These are phyloP conservation scores for Penicillium canariense DNA, from an alignment of 495 filamentous ascomycete genomes.

Conservation along the genomic window DNA sequence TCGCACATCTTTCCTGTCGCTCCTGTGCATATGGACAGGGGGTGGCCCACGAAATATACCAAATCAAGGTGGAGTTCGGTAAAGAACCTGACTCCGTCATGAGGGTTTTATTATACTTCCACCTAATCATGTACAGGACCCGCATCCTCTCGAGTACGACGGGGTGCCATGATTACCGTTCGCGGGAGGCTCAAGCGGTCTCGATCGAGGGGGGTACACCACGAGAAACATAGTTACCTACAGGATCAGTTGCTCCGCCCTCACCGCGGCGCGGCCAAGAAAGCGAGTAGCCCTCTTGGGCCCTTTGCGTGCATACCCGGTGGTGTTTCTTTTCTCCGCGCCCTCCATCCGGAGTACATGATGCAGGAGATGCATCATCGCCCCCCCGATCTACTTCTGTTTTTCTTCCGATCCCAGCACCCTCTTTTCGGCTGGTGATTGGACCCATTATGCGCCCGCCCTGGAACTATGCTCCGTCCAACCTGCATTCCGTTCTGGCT, in stretches of 20 bases:
- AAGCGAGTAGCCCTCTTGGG: conserved; percentile 1
- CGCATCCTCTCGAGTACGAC: conserved; percentile 3
- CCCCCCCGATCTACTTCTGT: conserved; percentile 20
- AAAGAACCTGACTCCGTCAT: conserved; percentile 20
- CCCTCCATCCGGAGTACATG: conserved; percentile 31
- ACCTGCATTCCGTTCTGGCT: conserved; percentile 15
- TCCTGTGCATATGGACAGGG: conserved; percentile 19
- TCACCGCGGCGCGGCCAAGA: neutral
- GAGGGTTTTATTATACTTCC: neutral
- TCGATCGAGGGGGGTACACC: conserved; percentile 5
- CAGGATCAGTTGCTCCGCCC: neutral
- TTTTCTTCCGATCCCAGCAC: conserved; percentile 20
- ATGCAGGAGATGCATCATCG: conserved; percentile 33
- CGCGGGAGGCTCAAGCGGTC: conserved; percentile 13
- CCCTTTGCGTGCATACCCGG: conserved; percentile 25
- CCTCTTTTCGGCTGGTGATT: conserved; percentile 7
- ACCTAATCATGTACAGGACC: neutral
- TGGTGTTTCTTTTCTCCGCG: conserved; percentile 19
- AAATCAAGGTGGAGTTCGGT: conserved; percentile 23
- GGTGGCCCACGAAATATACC: neutral
- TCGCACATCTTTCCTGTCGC: conserved; percentile 19
- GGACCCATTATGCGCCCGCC: conserved; percentile 4
- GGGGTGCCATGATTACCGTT: neutral
- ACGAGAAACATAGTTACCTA: neutral
- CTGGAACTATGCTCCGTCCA: conserved; percentile 20